Conservation (phyloP, 208 protist species). For the Leishmania aethiopica region DNA sequence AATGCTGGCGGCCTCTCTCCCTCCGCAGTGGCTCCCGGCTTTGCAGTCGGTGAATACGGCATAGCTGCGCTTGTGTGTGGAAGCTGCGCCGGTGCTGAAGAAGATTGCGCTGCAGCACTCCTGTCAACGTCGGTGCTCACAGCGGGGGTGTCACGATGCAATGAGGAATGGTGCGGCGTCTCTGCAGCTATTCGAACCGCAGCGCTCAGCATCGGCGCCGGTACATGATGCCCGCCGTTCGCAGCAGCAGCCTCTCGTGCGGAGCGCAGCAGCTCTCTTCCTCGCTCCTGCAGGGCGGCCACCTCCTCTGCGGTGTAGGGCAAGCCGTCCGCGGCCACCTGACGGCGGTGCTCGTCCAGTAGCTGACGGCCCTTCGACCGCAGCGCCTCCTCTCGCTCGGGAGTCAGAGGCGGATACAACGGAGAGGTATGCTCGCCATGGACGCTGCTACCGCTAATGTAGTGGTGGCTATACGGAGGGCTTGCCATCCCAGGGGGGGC, state of each 20-base stretch:
- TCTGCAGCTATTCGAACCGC: constrained; percentile 8
- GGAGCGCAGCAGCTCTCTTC: constrained; percentile 42
- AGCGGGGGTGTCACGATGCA: neutral
- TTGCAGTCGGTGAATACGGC: neutral
- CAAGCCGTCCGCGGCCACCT: neutral
- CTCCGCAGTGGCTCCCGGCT: neutral
- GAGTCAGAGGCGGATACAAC: constrained; percentile 7
- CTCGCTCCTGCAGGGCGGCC: constrained; percentile 41
- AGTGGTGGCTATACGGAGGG: neutral
- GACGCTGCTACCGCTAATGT: too few species aligned
- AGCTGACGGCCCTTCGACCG: constrained; percentile 23
- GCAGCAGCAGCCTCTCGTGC: constrained; percentile 37
- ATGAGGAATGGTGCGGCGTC: neutral
- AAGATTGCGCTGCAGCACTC: neutral
- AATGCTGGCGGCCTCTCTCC: neutral
- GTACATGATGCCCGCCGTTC: constrained; percentile 19
- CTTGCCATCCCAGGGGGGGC: neutral
- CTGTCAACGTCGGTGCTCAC: neutral
- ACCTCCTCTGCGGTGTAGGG: constrained; percentile 30
- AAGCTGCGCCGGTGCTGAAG: neutral
- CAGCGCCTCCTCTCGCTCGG: constrained; percentile 22
- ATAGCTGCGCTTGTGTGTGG: neutral
- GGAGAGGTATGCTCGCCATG: neutral
- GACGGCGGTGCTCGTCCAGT: constrained; percentile 22
- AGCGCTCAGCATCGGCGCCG: constrained; percentile 20